phyloP scores from a whole-genome alignment of 768 basidiomycete genomes.

The Mycena sanguinolenta region DNA sequence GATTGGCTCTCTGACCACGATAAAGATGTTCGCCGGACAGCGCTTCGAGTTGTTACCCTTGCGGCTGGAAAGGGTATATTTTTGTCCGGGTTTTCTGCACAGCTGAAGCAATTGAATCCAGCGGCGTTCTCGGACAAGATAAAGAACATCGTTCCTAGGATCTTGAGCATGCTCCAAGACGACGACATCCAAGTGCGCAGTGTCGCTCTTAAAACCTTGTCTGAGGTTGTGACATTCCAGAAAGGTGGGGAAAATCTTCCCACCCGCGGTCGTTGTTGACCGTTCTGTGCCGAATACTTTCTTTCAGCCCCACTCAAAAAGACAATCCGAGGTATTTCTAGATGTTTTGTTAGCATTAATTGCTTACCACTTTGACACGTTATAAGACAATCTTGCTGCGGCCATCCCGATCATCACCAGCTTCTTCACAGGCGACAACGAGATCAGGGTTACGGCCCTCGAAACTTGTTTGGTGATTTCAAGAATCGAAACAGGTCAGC shows the following conservation, averaged over 20 bases:
- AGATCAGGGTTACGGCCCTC: constrained; percentile 4
- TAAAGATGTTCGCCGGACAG: background rate
- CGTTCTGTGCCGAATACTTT: too few relatives aligned
- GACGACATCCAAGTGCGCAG: too few relatives aligned
- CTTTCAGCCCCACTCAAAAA: too few relatives aligned
- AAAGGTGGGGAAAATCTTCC: background rate
- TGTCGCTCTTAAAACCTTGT: background rate
- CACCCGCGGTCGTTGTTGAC: too few relatives aligned
- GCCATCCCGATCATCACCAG: background rate
- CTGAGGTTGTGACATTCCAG: background rate
- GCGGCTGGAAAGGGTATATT: background rate
- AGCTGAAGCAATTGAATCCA: background rate
- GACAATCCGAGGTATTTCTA: too few relatives aligned
- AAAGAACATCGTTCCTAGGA: too few relatives aligned
- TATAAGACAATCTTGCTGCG: too few relatives aligned
- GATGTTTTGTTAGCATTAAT: too few relatives aligned
- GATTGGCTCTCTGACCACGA: background rate
- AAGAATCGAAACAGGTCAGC: background rate
- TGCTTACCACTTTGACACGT: too few relatives aligned
- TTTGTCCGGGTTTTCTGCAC: background rate
- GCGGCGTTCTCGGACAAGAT: too few relatives aligned
- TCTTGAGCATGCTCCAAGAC: too few relatives aligned
- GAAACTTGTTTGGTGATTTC: background rate
- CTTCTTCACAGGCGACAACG: background rate
- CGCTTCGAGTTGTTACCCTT: background rate